Percentiles rank a stretch among this genome's conserved stretches.
These are phyloP conservation scores for Alternaria sp. DNA, from an alignment of 2,329 filamentous ascomycete species.

Conservation along the genomic window DNA sequence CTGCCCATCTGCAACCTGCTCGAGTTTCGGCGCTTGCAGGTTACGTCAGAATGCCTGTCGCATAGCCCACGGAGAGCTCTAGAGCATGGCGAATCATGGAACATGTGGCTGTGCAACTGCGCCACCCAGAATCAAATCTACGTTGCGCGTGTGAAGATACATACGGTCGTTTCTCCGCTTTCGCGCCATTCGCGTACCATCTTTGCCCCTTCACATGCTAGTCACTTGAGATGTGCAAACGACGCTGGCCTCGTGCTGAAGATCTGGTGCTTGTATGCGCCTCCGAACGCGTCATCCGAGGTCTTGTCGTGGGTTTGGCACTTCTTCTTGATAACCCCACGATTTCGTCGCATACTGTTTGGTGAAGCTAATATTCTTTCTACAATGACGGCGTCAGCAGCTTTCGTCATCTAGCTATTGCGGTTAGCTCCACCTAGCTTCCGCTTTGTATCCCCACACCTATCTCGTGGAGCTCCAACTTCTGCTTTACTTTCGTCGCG, in stretches of 20 bases:
- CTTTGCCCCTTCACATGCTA: conserved; percentile 17
- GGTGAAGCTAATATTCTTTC: neutral
- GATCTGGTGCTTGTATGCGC: conserved; percentile 5
- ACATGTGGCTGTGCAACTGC: conserved; percentile 12
- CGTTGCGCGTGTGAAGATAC: neutral
- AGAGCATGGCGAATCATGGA: conserved; percentile 2
- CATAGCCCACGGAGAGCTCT: conserved; percentile 3
- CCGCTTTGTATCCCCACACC: neutral
- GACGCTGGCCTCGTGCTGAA: neutral
- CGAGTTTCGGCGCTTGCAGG: conserved; percentile 25
- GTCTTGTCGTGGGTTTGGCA: neutral
- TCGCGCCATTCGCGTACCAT: neutral
- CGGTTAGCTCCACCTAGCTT: conserved; percentile 2
- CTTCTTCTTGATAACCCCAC: neutral
- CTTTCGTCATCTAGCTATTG: neutral
- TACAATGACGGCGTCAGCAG: neutral
- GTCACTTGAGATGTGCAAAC: neutral
- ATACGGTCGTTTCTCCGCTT: neutral
- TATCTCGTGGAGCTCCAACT: no score
- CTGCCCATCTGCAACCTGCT: conserved; percentile 19
- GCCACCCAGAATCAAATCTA: conserved; percentile 2
- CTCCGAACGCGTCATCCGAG: conserved; percentile 14
- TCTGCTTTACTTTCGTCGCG: no score
- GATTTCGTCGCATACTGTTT: neutral
- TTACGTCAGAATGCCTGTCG: conserved; percentile 18